phyloP scores from a whole-genome alignment of 164 flowering plant genomes.

The Piper longum region DNA sequence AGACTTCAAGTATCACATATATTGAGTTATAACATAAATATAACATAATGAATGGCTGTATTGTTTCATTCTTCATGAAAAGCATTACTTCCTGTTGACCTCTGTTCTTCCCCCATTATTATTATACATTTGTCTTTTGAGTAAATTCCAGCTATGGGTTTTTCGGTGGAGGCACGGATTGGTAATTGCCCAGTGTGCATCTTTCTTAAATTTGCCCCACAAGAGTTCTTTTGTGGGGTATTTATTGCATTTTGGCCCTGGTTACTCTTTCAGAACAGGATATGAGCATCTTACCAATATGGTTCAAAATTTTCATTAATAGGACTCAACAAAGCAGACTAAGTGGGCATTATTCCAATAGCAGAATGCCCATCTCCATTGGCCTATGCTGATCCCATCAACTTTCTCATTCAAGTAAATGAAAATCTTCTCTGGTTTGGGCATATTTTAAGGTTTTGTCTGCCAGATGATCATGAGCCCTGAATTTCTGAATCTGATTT shows the following conservation, averaged over 20 bases:
- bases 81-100: neutral
- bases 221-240: neutral
- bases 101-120: neutral
- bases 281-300: neutral
- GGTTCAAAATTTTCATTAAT: neutral
- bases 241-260: neutral
- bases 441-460: conserved; percentile 1
- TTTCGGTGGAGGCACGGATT: neutral
- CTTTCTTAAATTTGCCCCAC: neutral
- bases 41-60: neutral
- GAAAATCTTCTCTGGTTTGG: neutral
- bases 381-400: neutral
- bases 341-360: neutral
- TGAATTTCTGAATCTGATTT: neutral
- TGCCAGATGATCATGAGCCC: neutral
- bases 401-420: conserved; percentile 1
- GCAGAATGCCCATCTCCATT: neutral
- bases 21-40: too few relatives aligned
- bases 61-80: neutral
- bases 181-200: neutral
- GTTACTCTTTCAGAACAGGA: neutral
- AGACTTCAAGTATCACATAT: neutral
- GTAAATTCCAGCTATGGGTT: neutral
- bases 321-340: neutral
- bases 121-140: neutral